Base-by-base conservation (phyloP, 73 alveolate genomes). In the Symbiodinium pilosum region DNA sequence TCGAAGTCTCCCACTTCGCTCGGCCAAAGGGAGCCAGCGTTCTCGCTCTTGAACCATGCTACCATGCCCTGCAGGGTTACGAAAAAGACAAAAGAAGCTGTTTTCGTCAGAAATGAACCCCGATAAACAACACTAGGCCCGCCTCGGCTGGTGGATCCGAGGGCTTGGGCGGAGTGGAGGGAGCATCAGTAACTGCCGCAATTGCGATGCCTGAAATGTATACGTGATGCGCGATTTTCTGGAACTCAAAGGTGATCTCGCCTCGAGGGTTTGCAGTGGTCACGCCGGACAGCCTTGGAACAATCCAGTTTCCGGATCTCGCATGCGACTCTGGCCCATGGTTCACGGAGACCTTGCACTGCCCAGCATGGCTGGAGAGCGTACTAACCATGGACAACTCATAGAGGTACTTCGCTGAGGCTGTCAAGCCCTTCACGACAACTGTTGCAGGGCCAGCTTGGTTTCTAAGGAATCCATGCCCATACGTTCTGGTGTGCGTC, bases 1-100 rank as follows among this genome's bases (percentile, higher is more conserved):
- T 64, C 95, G 26, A 40, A 59, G 34, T 28, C 44, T 5, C 95
- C 95, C 24, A 88, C 95, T 2, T 85, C 54, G 71, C 95, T 88
- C 14, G 86, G 86, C 95, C 95, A 88, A 26, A 40, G 26, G 9
- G 95, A 88, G 43, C 95, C 95, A 2, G 86, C 95, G 42, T 88
- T 21, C 69, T 47, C 95, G 56, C 95, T 88, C 47, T 88, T 88
- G 86, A 88, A 88, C 95, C 95, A 88, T 5, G 95, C 41, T 32
- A 88, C 95, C 95, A 47, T 47, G 64, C 64, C 64, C 64, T 47
- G 64, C 64, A 47, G 64, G 64, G 64, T 47, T 47, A 47, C 64
- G 24, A 8, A 16, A 8, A 47, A 47, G 16, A 47, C 64, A 47
- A 47, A 47, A 11, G 16, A 47, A n/a, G n/a, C n/a, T n/a, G 64